Conservation (phyloP, 345 rosid species). For the Lumnitzera littorea region DNA sequence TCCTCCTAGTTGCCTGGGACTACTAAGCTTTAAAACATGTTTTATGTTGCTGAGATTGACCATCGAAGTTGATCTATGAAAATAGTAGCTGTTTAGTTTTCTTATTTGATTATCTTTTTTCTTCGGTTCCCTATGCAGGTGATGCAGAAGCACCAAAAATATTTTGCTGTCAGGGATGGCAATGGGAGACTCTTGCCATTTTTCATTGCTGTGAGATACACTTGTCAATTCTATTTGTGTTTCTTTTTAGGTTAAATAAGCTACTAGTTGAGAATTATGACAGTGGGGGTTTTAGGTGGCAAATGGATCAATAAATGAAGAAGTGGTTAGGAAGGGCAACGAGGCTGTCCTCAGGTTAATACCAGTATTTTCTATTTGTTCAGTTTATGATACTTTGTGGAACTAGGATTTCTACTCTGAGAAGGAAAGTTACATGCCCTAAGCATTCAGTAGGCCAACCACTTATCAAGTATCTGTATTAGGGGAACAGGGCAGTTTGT, state of each 20-base stretch:
- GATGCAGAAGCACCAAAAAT: slow-evolving; percentile 96
- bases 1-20: too few relatives aligned
- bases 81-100: neutral
- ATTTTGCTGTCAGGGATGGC: slow-evolving; percentile 62
- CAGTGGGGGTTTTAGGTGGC: slow-evolving; percentile 58
- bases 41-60: neutral
- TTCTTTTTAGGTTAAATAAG: slow-evolving; percentile 9
- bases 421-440: too few relatives aligned
- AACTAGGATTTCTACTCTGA: neutral
- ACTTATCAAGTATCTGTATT: too few relatives aligned
- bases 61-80: neutral
- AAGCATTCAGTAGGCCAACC: too few relatives aligned
- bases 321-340: slow-evolving; percentile 79
- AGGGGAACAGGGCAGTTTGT: neutral
- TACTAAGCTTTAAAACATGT: too few relatives aligned
- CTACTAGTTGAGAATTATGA: slow-evolving; percentile 8
- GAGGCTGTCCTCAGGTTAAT: slow-evolving; percentile 96
- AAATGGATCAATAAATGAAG: slow-evolving; percentile 78
- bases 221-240: slow-evolving; percentile 10
- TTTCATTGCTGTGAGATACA: slow-evolving; percentile 69
- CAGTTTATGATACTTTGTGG: neutral
- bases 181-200: slow-evolving; percentile 67
- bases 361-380: slow-evolving; percentile 10
- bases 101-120: neutral
- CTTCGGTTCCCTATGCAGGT: slow-evolving; percentile 38